Percentiles rank a stretch among this genome's conserved stretches.
phyloP scores from a whole-genome alignment of 2,329 filamentous ascomycete genomes.

The Hansfordia pulvinata region DNA sequence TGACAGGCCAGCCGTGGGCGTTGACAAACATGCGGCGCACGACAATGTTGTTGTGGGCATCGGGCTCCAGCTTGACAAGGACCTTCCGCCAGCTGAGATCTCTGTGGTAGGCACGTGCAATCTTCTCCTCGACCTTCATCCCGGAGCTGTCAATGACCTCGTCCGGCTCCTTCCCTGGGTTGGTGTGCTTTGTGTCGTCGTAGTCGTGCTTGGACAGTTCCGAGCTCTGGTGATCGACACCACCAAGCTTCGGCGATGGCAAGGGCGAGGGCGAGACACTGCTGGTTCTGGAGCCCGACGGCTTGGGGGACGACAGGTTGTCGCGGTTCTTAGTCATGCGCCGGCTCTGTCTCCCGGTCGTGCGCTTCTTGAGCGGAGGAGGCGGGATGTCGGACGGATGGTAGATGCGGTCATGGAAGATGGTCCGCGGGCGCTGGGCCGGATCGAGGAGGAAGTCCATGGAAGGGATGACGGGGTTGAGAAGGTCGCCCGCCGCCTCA shows the following conservation, averaged over 20 bases:
- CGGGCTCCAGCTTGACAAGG: constrained; percentile 84
- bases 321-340: constrained; percentile 14
- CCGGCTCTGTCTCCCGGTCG: constrained; percentile 20
- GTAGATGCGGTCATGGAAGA: constrained; percentile 94
- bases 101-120: constrained; percentile 86
- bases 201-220: constrained; percentile 31
- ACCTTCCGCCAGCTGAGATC: constrained; percentile 94
- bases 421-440: constrained; percentile 66
- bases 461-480: constrained; percentile 79
- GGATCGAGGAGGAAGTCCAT: constrained; percentile 76
- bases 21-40: constrained; percentile 95
- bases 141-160: constrained; percentile 43
- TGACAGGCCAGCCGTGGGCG: constrained; percentile 92
- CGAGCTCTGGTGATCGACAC: constrained; percentile 27
- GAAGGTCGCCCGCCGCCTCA: constrained; percentile 82
- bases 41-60: constrained; percentile 97
- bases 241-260: no score
- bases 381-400: constrained; percentile 86
- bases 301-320: constrained; percentile 9
- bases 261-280: constrained; percentile 11
- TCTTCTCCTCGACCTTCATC: constrained; percentile 95
- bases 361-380: constrained; percentile 50
- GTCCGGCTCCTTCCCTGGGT: constrained; percentile 28
- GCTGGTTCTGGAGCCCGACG: constrained; percentile 22
- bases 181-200: constrained; percentile 34